Percentiles rank a stretch among this genome's conserved stretches.
These are phyloP conservation scores for Saposhnikovia divaricata DNA, from an alignment of 129 eudicot genomes.

Conservation along the genomic window DNA sequence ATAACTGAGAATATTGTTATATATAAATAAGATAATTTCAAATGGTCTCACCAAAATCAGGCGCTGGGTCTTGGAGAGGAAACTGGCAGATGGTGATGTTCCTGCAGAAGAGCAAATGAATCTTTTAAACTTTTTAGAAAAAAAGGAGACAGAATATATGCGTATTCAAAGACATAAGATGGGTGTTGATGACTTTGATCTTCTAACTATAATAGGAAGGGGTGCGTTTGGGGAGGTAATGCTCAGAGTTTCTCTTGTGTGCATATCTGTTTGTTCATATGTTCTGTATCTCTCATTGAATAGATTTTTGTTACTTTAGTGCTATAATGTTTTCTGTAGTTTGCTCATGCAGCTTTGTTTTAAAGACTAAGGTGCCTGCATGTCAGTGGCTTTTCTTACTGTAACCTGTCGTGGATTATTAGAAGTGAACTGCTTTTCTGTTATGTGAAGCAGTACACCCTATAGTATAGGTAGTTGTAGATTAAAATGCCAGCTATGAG, in stretches of 20 bases:
- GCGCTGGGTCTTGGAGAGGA: conserved; percentile 23
- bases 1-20: neutral
- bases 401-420: neutral
- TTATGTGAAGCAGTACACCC: neutral
- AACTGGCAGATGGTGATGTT: conserved; percentile 21
- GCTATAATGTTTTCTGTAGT: neutral
- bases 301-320: neutral
- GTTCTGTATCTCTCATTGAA: neutral
- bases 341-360: neutral
- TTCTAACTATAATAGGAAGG: conserved; percentile 19
- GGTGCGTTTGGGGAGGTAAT: conserved; percentile 23
- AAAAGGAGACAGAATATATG: conserved; percentile 22
- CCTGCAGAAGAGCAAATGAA: conserved; percentile 18
- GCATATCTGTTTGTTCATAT: neutral
- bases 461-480: neutral
- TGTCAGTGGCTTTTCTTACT: neutral
- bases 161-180: conserved; percentile 23
- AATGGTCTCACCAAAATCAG: conserved; percentile 2
- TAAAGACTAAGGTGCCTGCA: neutral
- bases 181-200: conserved; percentile 22
- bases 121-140: conserved; percentile 18
- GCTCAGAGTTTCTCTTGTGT: neutral
- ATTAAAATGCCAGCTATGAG: neutral
- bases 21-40: neutral
- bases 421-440: neutral